These are phyloP conservation scores for Amanita pseudoporphyria DNA, from an alignment of 768 basidiomycete species.

Conservation along the genomic window DNA sequence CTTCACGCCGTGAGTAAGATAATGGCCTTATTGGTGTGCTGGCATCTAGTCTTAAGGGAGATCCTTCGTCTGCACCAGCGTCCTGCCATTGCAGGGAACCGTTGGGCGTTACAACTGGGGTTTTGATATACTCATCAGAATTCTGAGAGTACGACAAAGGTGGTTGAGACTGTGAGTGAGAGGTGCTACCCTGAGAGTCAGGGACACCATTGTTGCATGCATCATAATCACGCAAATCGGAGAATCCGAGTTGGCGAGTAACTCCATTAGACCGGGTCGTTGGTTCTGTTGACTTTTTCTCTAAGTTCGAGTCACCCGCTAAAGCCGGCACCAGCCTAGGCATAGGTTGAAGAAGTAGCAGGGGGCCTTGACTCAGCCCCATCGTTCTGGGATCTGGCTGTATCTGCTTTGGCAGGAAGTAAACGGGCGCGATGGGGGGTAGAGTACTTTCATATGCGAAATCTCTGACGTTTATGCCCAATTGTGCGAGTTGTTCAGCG, in stretches of 20 bases:
- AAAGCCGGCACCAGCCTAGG: background rate
- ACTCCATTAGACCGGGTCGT: constrained; percentile 10
- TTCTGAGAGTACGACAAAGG: constrained; percentile 31
- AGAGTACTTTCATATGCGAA: constrained; percentile 63
- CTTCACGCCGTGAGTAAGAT: constrained; percentile 14
- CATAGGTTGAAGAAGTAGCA: background rate
- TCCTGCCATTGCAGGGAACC: constrained; percentile 38
- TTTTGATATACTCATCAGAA: constrained; percentile 35
- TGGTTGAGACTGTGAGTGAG: constrained; percentile 19
- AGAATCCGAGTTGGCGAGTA: constrained; percentile 16
- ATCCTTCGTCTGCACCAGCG: constrained; percentile 20
- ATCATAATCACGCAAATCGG: constrained; percentile 17
- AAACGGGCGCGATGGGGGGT: constrained; percentile 48
- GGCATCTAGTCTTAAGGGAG: constrained; percentile 28
- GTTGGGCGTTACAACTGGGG: constrained; percentile 46
- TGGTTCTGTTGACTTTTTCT: constrained; percentile 25
- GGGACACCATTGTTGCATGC: constrained; percentile 7
- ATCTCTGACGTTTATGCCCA: constrained; percentile 44
- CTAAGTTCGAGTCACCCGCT: constrained; percentile 11
- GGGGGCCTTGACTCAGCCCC: constrained; percentile 21
- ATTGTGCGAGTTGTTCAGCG: constrained; percentile 15
- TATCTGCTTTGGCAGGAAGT: constrained; percentile 36
- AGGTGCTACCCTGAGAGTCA: constrained; percentile 16
- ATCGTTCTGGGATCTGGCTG: constrained; percentile 30
- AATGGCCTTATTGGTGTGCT: background rate